These are phyloP conservation scores for Piloderma croceum DNA, from an alignment of 768 basidiomycete species.

Conservation along the genomic window DNA sequence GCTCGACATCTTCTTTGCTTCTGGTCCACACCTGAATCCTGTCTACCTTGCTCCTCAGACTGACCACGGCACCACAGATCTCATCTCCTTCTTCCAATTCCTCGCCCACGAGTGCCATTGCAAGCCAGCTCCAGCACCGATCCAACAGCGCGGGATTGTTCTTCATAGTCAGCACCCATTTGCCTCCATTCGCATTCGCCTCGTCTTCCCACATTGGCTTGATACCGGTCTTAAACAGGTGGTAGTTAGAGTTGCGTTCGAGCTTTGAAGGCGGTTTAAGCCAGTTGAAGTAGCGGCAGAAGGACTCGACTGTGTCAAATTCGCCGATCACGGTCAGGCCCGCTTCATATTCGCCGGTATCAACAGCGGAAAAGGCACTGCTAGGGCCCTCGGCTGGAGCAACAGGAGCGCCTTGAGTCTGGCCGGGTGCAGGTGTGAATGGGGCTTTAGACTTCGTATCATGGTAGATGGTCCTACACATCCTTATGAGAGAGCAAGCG, in stretches of 20 bases:
- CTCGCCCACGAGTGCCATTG: slow-evolving; percentile 87
- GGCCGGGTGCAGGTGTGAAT: slow-evolving; percentile 41
- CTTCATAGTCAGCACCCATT: slow-evolving; percentile 94
- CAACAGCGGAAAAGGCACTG: slow-evolving; percentile 36
- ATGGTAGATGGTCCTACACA: slow-evolving; percentile 79
- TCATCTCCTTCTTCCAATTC: slow-evolving; percentile 64
- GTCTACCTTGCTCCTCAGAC: slow-evolving; percentile 79
- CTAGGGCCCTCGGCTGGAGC: slow-evolving; percentile 22
- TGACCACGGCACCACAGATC: slow-evolving; percentile 85
- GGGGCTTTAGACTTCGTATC: slow-evolving; percentile 76
- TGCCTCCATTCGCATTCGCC: slow-evolving; percentile 87
- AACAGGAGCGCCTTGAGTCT: background rate
- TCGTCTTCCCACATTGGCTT: slow-evolving; percentile 98
- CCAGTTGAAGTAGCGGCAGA: slow-evolving; percentile 93
- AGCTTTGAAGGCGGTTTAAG: slow-evolving; percentile 86
- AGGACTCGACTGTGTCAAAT: slow-evolving; percentile 85
- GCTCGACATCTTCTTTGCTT: slow-evolving; percentile 78
- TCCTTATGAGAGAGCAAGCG: slow-evolving; percentile 4
- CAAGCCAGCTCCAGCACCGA: slow-evolving; percentile 84
- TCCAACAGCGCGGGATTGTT: slow-evolving; percentile 74
- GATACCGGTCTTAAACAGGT: slow-evolving; percentile 91
- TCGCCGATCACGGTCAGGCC: slow-evolving; percentile 82
- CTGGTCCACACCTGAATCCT: slow-evolving; percentile 91
- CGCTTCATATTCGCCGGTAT: slow-evolving; percentile 77
- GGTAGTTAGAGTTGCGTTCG: slow-evolving; percentile 89